phyloP scores from a whole-genome alignment of 176 grass and related monocot species.

The Rhipidocladum racemiflorum region DNA sequence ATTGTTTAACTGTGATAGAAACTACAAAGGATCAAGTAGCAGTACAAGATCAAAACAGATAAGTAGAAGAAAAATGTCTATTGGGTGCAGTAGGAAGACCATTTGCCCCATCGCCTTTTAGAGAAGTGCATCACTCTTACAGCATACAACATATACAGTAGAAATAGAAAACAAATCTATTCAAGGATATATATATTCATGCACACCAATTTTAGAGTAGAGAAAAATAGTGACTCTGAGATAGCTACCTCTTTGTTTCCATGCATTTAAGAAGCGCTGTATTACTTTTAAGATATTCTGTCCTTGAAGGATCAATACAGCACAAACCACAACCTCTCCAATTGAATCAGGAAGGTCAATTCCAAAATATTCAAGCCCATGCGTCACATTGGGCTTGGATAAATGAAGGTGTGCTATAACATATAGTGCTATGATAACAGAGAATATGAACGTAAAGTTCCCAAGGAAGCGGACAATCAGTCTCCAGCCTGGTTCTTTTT shows the following conservation, averaged over 20 bases:
- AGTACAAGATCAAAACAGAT: constrained; percentile 21
- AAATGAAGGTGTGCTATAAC: constrained; percentile 74
- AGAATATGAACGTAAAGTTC: constrained; percentile 82
- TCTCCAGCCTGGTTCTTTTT: constrained; percentile 71
- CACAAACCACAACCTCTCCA: constrained; percentile 87
- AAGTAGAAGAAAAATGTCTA: neutral
- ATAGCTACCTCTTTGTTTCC: constrained; percentile 80
- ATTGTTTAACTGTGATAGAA: neutral
- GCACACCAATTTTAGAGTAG: neutral
- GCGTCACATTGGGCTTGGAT: constrained; percentile 55
- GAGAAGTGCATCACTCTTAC: neutral
- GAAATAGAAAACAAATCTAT: too few relatives aligned
- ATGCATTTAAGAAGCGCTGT: constrained; percentile 66
- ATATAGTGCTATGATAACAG: constrained; percentile 56
- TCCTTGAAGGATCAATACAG: constrained; percentile 84
- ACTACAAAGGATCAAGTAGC: constrained; percentile 1
- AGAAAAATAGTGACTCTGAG: neutral
- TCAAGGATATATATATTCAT: too few relatives aligned
- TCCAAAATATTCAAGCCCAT: constrained; percentile 87
- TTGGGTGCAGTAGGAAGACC: constrained; percentile 2
- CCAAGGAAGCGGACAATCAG: constrained; percentile 71
- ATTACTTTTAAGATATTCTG: constrained; percentile 60
- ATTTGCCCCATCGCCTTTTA: constrained; percentile 2
- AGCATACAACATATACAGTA: neutral
- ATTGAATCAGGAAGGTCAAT: constrained; percentile 95